Base-by-base conservation (phyloP, 2,329 filamentous ascomycete genomes). In the Hypoxylon sp. region DNA sequence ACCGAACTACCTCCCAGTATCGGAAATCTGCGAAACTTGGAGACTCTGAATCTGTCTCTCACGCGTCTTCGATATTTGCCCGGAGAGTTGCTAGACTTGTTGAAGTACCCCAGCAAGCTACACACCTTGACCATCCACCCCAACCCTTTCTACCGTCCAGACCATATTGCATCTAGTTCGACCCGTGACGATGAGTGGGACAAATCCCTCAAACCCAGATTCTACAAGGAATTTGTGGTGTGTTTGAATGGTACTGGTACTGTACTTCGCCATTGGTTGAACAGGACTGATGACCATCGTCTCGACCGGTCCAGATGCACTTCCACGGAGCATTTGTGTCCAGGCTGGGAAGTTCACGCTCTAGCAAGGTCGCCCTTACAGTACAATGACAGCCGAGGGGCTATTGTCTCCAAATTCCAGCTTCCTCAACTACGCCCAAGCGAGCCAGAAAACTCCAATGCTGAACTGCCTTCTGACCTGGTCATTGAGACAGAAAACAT, bases 21-120 rank as follows among this genome's bases (percentile, higher is more conserved):
- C 45, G 77, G 76, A 18, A 81, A 82, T 26, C 77, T 91, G 5
- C 70, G 69, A 3, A 86, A 85, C 55, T 78, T 92, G 3, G 75
- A 77, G 47, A 80, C 85, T 47, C 80, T 92, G 33, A 91, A 90
- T 64, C 66, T 92, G 7, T 83, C 86, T 0, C 82, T 88, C 49
- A 91, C 91, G 60, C 73, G 75, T 4, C 75, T 92, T 9, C 78
- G 77, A 5, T 82, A 77, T 58, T 77, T 92, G 1, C 89, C 89
- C 0, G 82, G 78, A 51, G 87, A 90, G 67, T 74, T 91, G 0
- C 75, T 90, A 1, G 72, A 81, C 20, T 76, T 90, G 2, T 71
- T 89, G 17, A 72, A 75, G 26, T 68, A 72, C 8, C 69, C 73
- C 0, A 72, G 76, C 41, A 79, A 77, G 17, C 75, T 89, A n/a